phyloP scores from a whole-genome alignment of 305 asterid species.

The Striga hermonthica region DNA sequence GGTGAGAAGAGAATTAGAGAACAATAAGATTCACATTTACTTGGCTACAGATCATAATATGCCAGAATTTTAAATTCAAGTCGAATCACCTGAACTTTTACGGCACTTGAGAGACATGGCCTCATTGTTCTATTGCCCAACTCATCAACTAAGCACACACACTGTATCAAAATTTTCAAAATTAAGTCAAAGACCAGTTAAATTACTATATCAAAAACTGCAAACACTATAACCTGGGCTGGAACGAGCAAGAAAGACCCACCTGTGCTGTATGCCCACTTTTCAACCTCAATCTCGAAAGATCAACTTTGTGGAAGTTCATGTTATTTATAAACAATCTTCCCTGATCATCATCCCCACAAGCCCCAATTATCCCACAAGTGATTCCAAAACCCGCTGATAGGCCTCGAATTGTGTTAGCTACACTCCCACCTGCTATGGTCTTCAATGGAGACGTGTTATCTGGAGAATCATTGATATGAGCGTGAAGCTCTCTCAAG shows the following conservation, averaged over 20 bases:
- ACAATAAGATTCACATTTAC: slow-evolving; percentile 28
- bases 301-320: slow-evolving; percentile 64
- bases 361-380: slow-evolving; percentile 93
- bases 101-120: slow-evolving; percentile 87
- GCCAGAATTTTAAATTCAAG: neutral
- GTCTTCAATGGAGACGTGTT: slow-evolving; percentile 55
- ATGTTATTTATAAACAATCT: slow-evolving; percentile 65
- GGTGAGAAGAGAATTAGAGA: slow-evolving; percentile 38
- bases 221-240: neutral
- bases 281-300: slow-evolving; percentile 77
- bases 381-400: slow-evolving; percentile 82
- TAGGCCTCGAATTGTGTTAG: slow-evolving; percentile 90
- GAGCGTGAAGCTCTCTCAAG: slow-evolving; percentile 54
- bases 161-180: slow-evolving; percentile 46
- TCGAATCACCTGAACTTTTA: slow-evolving; percentile 77
- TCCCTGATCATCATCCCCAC: slow-evolving; percentile 88
- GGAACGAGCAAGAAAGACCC: slow-evolving; percentile 17
- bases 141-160: slow-evolving; percentile 96
- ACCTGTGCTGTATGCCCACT: slow-evolving; percentile 85
- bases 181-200: slow-evolving; percentile 20
- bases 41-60: slow-evolving; percentile 15
- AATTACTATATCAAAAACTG: neutral
- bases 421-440: slow-evolving; percentile 96
- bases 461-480: slow-evolving; percentile 48
- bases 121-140: slow-evolving; percentile 94